Evolutionary conservation across 371 early-diverging fungal species (phyloP).

Genomic region (Rhizopus microsporus): DNA sequence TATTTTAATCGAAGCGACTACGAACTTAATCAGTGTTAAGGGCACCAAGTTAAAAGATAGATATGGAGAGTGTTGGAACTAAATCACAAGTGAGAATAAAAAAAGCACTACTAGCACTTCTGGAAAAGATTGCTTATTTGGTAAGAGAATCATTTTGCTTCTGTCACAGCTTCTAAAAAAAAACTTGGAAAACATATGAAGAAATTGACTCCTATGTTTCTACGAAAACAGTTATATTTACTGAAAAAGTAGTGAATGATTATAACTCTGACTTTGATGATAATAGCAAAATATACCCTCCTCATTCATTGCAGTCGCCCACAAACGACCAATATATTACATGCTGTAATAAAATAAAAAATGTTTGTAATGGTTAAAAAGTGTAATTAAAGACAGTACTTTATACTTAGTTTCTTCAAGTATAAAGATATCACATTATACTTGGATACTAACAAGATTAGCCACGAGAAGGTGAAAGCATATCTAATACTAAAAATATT

Average conservation of each 20-base stretch:
- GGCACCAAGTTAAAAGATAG: too few relatives aligned
- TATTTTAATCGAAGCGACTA: too few relatives aligned
- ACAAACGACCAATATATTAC: constrained; percentile 8
- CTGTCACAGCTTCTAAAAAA: too few relatives aligned
- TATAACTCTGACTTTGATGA: constrained; percentile 7
- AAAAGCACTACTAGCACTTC: too few relatives aligned
- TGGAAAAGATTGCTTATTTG: too few relatives aligned
- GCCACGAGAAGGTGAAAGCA: constrained; percentile 13
- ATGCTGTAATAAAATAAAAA: neutral
- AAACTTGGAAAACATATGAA: too few relatives aligned
- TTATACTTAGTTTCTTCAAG: constrained; percentile 14
- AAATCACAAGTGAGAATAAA: too few relatives aligned
- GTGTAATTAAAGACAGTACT: constrained; percentile 1
- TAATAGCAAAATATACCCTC: constrained; percentile 6
- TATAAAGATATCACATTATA: constrained; percentile 15
- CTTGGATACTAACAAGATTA: constrained; percentile 15
- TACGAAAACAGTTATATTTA: too few relatives aligned
- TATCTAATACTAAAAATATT: constrained; percentile 8
- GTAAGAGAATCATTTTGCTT: too few relatives aligned
- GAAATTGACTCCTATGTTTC: too few relatives aligned
- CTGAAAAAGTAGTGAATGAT: constrained; percentile 8
- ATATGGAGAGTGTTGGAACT: too few relatives aligned
- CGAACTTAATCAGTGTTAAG: too few relatives aligned
- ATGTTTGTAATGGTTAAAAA: constrained; percentile 2
- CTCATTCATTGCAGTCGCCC: constrained; percentile 13